Conservation (phyloP, 129 eudicot genomes). For the Cynara cardunculus region DNA sequence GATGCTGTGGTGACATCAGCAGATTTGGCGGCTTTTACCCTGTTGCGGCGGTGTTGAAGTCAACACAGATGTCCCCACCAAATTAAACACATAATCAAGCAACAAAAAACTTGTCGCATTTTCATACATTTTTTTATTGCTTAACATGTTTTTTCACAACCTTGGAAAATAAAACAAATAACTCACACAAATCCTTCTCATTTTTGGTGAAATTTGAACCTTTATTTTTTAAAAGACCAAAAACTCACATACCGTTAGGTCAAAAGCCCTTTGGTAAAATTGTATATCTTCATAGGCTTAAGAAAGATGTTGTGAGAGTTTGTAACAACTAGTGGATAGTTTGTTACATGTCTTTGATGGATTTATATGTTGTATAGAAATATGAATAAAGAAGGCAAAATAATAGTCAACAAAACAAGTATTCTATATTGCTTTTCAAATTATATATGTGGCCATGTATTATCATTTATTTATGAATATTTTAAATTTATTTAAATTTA, state of each 20-base stretch:
- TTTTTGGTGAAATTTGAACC: too few relatives aligned
- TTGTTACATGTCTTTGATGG: background rate
- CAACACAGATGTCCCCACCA: conserved; percentile 8
- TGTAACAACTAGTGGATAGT: background rate
- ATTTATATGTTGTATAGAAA: background rate
- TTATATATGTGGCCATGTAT: too few relatives aligned
- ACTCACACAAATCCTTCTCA: too few relatives aligned
- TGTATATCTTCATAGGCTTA: too few relatives aligned
- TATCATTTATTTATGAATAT: too few relatives aligned
- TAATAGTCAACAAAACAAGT: background rate
- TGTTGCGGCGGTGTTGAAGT: conserved; percentile 19
- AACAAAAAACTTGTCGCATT: background rate
- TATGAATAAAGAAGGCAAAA: background rate
- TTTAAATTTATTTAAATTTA: background rate
- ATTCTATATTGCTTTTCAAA: background rate
- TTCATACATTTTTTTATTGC: conserved; percentile 15
- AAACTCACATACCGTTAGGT: too few relatives aligned
- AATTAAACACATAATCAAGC: conserved; percentile 5
- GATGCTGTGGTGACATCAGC: conserved; percentile 22
- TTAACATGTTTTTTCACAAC: background rate
- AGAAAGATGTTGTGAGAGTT: too few relatives aligned
- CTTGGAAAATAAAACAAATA: too few relatives aligned
- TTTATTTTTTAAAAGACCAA: too few relatives aligned
- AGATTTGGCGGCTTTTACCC: background rate
- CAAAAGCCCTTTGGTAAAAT: too few relatives aligned